Percentiles rank a stretch among this genome's conserved stretches.
Conservation (phyloP, 352 stramenopile genomes). For the Phytopythium kandeliae region DNA sequence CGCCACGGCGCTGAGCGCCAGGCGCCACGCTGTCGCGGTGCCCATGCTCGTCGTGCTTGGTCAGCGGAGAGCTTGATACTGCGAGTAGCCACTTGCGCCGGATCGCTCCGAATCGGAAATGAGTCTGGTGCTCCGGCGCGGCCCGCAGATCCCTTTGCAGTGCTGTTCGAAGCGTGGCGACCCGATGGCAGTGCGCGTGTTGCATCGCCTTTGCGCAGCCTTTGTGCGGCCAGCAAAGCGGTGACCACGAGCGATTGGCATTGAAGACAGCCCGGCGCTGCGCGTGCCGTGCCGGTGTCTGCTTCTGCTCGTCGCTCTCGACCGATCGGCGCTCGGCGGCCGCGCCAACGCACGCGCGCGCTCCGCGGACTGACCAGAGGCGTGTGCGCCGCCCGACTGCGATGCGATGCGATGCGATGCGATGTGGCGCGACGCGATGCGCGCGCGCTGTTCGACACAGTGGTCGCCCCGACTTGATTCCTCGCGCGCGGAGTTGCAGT, state of each 20-base stretch:
- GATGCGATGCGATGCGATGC: background rate
- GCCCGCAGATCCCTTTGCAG: background rate
- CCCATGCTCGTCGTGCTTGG: constrained; percentile 3
- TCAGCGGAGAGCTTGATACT: background rate
- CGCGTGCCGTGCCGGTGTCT: too few relatives aligned
- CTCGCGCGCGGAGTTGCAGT: background rate
- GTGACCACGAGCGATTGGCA: too few relatives aligned
- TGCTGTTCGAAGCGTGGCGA: background rate
- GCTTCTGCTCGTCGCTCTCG: too few relatives aligned
- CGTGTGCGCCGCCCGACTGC: too few relatives aligned
- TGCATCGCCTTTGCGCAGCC: too few relatives aligned
- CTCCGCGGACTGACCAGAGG: too few relatives aligned
- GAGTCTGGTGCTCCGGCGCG: background rate
- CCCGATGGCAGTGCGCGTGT: background rate
- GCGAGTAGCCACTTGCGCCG: background rate
- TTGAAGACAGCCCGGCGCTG: too few relatives aligned
- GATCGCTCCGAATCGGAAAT: background rate
- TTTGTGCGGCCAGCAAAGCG: too few relatives aligned
- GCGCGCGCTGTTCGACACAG: background rate
- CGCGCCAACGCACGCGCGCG: too few relatives aligned
- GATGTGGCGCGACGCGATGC: background rate
- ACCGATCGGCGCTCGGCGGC: too few relatives aligned
- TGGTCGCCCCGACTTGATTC: constrained; percentile 7
- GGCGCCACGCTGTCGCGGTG: background rate
- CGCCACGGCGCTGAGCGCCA: constrained; percentile 1